phyloP scores from a whole-genome alignment of 2,329 filamentous ascomycete species.

The Lachnellula suecica region DNA sequence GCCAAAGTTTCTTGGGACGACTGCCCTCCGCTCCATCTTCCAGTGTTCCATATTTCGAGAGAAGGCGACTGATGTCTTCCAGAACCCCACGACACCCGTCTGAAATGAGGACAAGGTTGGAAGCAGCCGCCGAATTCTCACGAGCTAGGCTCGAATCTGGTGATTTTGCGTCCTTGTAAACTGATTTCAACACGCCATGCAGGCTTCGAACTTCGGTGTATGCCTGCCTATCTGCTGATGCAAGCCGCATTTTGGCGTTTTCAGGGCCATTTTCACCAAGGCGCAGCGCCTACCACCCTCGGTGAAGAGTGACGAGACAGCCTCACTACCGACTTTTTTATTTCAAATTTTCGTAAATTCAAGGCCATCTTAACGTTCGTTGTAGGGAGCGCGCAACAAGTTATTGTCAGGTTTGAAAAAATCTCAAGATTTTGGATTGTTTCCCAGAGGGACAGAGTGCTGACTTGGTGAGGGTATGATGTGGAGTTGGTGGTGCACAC shows the following conservation, averaged over 20 bases:
- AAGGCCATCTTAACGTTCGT: too few relatives aligned
- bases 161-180: conserved; percentile 1
- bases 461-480: too few relatives aligned
- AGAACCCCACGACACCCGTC: conserved; percentile 1
- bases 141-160: background rate
- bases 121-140: background rate
- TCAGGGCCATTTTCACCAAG: background rate
- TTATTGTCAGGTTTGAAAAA: too few relatives aligned
- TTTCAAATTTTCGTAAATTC: too few relatives aligned
- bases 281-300: background rate
- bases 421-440: too few relatives aligned
- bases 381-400: too few relatives aligned
- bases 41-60: background rate
- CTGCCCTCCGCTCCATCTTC: background rate
- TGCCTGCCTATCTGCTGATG: background rate
- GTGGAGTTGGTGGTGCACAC: too few relatives aligned
- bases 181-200: conserved; percentile 2
- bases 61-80: background rate
- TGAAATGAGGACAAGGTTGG: background rate
- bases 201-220: conserved; percentile 1
- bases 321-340: background rate
- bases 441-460: too few relatives aligned
- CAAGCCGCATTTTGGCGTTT: conserved; percentile 31
- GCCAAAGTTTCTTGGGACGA: background rate
- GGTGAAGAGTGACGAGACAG: background rate